Conservation (phyloP, 2,329 filamentous ascomycete genomes). For the Alternaria longipes region DNA sequence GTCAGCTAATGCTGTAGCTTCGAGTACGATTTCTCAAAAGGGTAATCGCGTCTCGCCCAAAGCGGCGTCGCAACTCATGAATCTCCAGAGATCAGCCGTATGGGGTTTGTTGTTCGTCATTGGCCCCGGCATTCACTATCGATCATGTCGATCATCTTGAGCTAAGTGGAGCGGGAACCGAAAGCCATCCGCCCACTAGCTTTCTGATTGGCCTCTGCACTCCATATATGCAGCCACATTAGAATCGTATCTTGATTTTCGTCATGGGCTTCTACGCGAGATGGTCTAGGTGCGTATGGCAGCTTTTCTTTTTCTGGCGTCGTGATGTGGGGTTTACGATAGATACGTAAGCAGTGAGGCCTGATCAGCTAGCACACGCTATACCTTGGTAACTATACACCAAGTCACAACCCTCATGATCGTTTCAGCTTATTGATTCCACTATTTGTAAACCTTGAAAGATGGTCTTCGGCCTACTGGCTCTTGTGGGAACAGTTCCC, state of each 20-base stretch:
- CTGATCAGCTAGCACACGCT: background rate
- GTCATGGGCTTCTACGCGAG: slow-evolving; percentile 11
- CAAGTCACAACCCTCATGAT: background rate
- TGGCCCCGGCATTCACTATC: slow-evolving; percentile 13
- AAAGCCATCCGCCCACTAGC: slow-evolving; percentile 1
- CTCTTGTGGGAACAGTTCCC: slow-evolving; percentile 27
- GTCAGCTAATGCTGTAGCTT: slow-evolving; percentile 14
- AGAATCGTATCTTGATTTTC: slow-evolving; percentile 11
- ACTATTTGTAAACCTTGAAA: background rate
- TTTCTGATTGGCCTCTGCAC: slow-evolving; percentile 1
- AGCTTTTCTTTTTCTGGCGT: background rate
- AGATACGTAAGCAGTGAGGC: background rate
- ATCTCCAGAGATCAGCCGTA: slow-evolving; percentile 1
- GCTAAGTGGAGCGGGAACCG: slow-evolving; percentile 14
- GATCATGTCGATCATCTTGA: slow-evolving; percentile 27
- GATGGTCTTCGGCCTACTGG: slow-evolving; percentile 27
- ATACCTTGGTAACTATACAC: background rate
- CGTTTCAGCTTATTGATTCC: background rate
- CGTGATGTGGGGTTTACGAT: background rate
- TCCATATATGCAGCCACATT: slow-evolving; percentile 18
- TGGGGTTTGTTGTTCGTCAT: slow-evolving; percentile 28
- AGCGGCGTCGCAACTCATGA: slow-evolving; percentile 11
- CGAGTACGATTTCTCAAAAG: slow-evolving; percentile 4
- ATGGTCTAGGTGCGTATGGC: background rate
- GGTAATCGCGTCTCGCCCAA: slow-evolving; percentile 13